Conservation (phyloP, 2,329 filamentous ascomycete species). For the Nakataea oryzae region DNA sequence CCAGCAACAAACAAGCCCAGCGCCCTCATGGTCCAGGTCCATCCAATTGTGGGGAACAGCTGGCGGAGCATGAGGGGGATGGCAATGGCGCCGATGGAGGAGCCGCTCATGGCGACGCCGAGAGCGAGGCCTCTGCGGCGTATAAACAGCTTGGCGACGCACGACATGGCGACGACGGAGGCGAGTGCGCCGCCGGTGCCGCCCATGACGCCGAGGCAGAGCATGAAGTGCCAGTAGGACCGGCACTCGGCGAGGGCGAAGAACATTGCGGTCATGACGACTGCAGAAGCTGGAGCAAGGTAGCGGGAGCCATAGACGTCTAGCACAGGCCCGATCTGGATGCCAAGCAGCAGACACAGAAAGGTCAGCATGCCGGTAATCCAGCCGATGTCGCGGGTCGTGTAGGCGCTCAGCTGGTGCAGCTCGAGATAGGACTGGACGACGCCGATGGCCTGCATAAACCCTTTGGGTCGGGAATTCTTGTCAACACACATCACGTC, state of each 20-base stretch:
- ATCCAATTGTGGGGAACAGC: constrained; percentile 18
- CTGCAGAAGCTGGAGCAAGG: constrained; percentile 25
- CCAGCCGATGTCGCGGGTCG: constrained; percentile 34
- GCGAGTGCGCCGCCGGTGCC: constrained; percentile 28
- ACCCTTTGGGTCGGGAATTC: constrained; percentile 18
- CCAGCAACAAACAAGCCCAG: constrained; percentile 18
- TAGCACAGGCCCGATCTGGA: constrained; percentile 36
- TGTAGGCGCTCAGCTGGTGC: constrained; percentile 30
- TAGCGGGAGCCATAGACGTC: constrained; percentile 33
- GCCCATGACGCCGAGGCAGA: constrained; percentile 29
- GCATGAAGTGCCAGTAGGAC: constrained; percentile 36
- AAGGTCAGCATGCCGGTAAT: constrained; percentile 35
- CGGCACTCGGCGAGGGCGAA: constrained; percentile 34
- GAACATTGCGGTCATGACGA: constrained; percentile 25
- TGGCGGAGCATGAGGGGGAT: constrained; percentile 22
- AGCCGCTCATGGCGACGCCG: constrained; percentile 13
- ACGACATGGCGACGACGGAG: constrained; percentile 21
- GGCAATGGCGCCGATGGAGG: constrained; percentile 17
- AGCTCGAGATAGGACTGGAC: constrained; percentile 33
- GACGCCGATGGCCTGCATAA: constrained; percentile 36
- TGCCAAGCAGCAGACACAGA: constrained; percentile 29
- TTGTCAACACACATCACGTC: not conserved
- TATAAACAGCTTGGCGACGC: constrained; percentile 19
- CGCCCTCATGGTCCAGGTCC: constrained; percentile 22
- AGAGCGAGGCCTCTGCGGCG: constrained; percentile 14